Evolutionary conservation across 164 flowering plant species (phyloP).

Genomic region (Taxillus chinensis): DNA sequence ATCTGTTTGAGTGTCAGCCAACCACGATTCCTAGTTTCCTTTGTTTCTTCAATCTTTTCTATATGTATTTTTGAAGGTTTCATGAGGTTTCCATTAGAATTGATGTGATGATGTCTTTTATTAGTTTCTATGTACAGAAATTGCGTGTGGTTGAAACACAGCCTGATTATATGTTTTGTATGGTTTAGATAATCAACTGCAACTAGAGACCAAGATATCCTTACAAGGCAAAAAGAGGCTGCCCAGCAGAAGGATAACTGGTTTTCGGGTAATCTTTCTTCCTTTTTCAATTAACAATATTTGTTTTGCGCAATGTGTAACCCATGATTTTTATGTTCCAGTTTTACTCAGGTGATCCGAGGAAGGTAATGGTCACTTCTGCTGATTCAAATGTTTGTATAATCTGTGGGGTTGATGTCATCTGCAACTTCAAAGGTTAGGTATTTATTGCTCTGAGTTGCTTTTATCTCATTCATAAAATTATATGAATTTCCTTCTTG

Average conservation of each 20-base stretch:
- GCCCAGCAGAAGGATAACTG: slow-evolving; percentile 54
- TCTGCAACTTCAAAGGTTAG: slow-evolving; percentile 56
- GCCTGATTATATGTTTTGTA: slow-evolving; percentile 1
- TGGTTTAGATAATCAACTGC: slow-evolving; percentile 46
- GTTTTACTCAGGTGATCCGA: slow-evolving; percentile 59
- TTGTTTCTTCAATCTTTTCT: too few relatives aligned
- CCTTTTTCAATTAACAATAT: not conserved
- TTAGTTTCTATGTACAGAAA: not conserved
- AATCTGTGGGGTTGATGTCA: slow-evolving; percentile 36
- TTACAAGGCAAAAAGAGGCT: slow-evolving; percentile 60
- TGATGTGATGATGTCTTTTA: not conserved
- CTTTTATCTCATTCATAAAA: too few relatives aligned
- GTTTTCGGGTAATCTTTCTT: slow-evolving; percentile 50
- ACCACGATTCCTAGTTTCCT: too few relatives aligned
- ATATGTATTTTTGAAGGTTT: too few relatives aligned
- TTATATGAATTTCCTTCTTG: too few relatives aligned
- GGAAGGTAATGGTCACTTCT: slow-evolving; percentile 55
- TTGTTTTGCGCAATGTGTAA: not conserved
- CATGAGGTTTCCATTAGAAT: too few relatives aligned
- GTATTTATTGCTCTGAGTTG: slow-evolving; percentile 1
- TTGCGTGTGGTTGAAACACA: not conserved
- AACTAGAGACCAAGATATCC: slow-evolving; percentile 34
- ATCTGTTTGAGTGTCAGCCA: too few relatives aligned
- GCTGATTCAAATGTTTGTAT: slow-evolving; percentile 66
- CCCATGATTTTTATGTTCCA: slow-evolving; percentile 14